phyloP scores from a whole-genome alignment of 1,284 basidiomycete genomes.

The Leccinum colubrinum region DNA sequence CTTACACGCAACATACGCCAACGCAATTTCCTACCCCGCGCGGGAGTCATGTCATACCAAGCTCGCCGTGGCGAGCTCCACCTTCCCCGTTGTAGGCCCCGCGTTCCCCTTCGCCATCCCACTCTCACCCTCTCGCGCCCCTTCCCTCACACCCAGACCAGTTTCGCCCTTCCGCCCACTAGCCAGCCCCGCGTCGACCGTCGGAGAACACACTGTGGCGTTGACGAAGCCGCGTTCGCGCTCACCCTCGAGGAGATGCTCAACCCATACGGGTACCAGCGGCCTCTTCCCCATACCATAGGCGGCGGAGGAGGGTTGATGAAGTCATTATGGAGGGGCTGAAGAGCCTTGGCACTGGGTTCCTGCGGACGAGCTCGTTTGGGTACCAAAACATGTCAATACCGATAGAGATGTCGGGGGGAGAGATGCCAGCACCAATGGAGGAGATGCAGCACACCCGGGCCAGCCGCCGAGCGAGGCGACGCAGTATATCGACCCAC shows the following conservation, averaged over 20 bases:
- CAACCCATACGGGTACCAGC: slow-evolving; percentile 10
- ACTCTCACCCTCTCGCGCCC: not conserved
- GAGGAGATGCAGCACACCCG: not conserved
- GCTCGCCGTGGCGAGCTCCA: not conserved
- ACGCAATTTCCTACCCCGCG: not conserved
- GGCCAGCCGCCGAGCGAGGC: slow-evolving; percentile 7
- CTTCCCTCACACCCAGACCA: not conserved
- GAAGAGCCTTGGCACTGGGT: slow-evolving; percentile 20
- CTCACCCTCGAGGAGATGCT: not conserved
- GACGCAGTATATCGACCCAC: slow-evolving; percentile 11
- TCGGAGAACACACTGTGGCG: slow-evolving; percentile 27
- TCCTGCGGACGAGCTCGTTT: slow-evolving; percentile 2
- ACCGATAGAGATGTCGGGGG: no score
- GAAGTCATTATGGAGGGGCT: slow-evolving; percentile 24
- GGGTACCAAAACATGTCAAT: not conserved
- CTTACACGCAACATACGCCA: not conserved
- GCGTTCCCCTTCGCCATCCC: not conserved
- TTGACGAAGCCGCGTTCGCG: slow-evolving; percentile 17
- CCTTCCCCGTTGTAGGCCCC: not conserved
- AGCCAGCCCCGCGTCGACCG: slow-evolving; percentile 22
- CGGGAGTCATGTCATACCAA: not conserved
- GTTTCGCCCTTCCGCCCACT: slow-evolving; percentile 11
- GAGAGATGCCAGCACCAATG: not conserved
- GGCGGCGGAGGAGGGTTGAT: slow-evolving; percentile 11
- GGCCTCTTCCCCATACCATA: not conserved